Conservation (phyloP, 2,329 filamentous ascomycete genomes). For the Trichophyton verrucosum region DNA sequence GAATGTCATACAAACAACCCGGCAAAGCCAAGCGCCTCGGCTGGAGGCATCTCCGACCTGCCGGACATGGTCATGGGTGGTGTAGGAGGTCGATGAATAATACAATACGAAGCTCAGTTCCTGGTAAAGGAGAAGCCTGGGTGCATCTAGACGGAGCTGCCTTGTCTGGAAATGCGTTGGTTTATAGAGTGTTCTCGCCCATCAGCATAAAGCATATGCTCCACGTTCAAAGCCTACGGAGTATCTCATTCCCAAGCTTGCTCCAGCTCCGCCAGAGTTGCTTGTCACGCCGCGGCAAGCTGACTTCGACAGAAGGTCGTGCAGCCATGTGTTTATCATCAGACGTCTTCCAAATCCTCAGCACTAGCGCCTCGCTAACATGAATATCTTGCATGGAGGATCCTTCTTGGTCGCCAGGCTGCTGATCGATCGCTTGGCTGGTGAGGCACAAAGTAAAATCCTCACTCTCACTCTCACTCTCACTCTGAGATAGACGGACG, state of each 20-base stretch:
- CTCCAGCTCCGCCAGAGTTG: not conserved
- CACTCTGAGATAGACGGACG: not conserved
- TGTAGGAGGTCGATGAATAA: not conserved
- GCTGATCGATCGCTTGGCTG: not conserved
- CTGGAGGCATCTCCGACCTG: not conserved
- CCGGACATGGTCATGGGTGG: not conserved
- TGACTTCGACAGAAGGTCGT: not conserved
- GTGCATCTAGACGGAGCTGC: not conserved
- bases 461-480: not conserved
- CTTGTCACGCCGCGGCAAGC: not conserved
- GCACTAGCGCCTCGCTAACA: not conserved
- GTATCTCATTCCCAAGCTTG: not conserved
- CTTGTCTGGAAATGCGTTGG: not conserved
- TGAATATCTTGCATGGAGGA: not conserved
- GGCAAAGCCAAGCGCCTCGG: not conserved
- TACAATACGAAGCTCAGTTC: not conserved
- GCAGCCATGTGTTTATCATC: not conserved
- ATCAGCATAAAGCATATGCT: too few species aligned
- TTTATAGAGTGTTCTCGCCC: not conserved
- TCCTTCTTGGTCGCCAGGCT: not conserved
- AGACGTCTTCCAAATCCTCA: not conserved
- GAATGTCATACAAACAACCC: not conserved
- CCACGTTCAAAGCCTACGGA: too few species aligned
- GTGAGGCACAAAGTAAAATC: not conserved
- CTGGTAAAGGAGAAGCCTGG: not conserved